phyloP scores from a whole-genome alignment of 768 basidiomycete species.

The Kockovaella imperatae region DNA sequence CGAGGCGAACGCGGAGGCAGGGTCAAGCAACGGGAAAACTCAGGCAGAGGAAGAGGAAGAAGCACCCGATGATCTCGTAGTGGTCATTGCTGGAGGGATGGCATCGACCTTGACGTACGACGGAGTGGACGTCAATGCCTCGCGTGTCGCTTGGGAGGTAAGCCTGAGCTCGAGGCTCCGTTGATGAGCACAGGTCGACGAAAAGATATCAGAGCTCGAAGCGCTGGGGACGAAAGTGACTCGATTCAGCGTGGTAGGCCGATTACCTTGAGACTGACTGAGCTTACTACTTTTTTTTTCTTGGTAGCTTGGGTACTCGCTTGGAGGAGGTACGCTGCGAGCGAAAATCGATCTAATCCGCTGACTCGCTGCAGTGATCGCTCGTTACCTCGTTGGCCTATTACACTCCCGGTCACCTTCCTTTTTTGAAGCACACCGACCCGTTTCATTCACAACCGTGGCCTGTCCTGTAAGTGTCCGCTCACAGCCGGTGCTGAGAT shows the following conservation, averaged over 20 bases:
- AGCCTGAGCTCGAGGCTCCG: not conserved
- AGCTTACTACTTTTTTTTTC: not conserved
- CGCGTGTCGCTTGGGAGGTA: constrained; percentile 31
- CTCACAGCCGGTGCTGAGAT: not conserved
- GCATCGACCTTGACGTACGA: constrained; percentile 30
- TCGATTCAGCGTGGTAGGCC: constrained; percentile 26
- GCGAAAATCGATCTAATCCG: constrained; percentile 1
- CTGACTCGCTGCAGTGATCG: constrained; percentile 18
- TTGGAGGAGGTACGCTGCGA: constrained; percentile 23
- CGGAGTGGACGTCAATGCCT: constrained; percentile 33
- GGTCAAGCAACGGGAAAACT: not conserved
- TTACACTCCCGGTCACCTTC: constrained; percentile 28
- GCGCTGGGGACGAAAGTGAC: constrained; percentile 14
- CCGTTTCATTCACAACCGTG: constrained; percentile 28
- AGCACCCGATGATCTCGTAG: constrained; percentile 13
- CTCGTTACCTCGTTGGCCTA: constrained; percentile 29
- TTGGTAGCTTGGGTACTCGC: constrained; percentile 22
- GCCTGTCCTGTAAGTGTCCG: constrained; percentile 25
- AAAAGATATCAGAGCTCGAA: constrained; percentile 15
- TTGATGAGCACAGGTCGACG: constrained; percentile 14
- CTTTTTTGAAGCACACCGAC: constrained; percentile 25
- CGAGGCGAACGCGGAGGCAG: no score
- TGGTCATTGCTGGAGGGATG: constrained; percentile 31
- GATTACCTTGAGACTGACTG: not conserved
- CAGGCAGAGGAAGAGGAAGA: not conserved